Base-by-base conservation (phyloP, 2,329 filamentous ascomycete species). In the Cercospora sp. region DNA sequence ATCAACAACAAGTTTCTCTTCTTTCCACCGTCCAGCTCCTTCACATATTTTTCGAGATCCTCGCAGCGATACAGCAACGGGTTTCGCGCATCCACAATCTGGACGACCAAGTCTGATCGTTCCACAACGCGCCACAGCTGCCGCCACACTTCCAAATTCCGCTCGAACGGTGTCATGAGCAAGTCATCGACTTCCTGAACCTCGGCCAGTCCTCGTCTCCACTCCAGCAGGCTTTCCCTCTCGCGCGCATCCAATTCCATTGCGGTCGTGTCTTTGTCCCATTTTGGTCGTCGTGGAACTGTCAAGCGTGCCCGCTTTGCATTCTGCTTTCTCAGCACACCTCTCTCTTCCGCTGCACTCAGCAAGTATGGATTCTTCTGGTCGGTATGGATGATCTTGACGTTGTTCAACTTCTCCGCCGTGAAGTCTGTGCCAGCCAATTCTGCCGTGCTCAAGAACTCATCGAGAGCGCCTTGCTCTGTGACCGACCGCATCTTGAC, bases 401-500 rank as follows among this genome's bases (percentile, higher is more conserved):
- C 91, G 78, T 96, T 98, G 82, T 94, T 98, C 88, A 97, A 91
- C 86, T 98, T 98, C 84, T 98, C 94, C 30, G 95, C 96, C 0
- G 94, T 98, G 81, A 99, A 99, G 79, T 99, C 95, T 73, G 95
- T 99, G 72, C 93, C 94, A n/a, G 95, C 95, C 74, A 99, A 84
- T 82, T 98, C 94, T 71, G 95, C 96, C 1, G 95, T 99, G 66
- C 91, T 92, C 72, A 99, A 84, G 80, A 99, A 99, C 80, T 99
- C 95, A 80, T 99, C 95, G 70, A 99, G 88, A 55, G 94, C 94
- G 73, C 91, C 94, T 82, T 99, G 95, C 84, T 99, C 93, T 5
- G 95, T 99, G 74, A 99, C 92, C 79, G 93, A 97, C 83, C 94
- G 93, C 95, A 99, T 98, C 85, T 98, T 99, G 78, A 98, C 93